Conservation (phyloP, 306 rosid genomes). For the Pyrus pyrifolia region DNA sequence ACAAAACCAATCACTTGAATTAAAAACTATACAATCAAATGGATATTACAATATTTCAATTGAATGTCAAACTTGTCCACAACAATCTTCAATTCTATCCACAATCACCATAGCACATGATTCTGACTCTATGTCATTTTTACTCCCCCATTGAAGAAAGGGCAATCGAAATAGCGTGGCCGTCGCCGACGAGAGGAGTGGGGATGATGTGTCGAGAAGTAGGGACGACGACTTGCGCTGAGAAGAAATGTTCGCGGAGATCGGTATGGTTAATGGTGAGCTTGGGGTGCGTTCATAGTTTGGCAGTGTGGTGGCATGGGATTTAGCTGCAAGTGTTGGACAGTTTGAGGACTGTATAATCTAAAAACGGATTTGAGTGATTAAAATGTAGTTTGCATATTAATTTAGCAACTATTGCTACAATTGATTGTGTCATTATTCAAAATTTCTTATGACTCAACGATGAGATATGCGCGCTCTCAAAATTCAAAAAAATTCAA, state of each 20-base stretch:
- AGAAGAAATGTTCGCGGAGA: background rate
- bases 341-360: background rate
- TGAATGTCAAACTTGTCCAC: background rate
- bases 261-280: background rate
- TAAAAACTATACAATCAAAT: background rate
- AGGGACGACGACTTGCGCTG: background rate
- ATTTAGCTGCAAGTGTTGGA: background rate
- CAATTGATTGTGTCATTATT: background rate
- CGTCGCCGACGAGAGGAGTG: background rate
- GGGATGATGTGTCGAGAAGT: background rate
- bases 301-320: background rate
- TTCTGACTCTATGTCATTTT: background rate
- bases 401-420: background rate
- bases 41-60: background rate
- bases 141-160: background rate
- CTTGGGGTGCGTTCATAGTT: background rate
- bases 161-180: background rate
- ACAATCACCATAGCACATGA: background rate
- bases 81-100: background rate
- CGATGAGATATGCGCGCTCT: background rate
- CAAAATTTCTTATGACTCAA: too few relatives aligned
- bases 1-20: background rate
- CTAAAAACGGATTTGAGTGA: background rate
- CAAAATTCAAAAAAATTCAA: background rate
- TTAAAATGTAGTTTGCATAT: too few relatives aligned